phyloP scores from a whole-genome alignment of 805 yeast genomes.

The Sugiyamaella floridensis region DNA sequence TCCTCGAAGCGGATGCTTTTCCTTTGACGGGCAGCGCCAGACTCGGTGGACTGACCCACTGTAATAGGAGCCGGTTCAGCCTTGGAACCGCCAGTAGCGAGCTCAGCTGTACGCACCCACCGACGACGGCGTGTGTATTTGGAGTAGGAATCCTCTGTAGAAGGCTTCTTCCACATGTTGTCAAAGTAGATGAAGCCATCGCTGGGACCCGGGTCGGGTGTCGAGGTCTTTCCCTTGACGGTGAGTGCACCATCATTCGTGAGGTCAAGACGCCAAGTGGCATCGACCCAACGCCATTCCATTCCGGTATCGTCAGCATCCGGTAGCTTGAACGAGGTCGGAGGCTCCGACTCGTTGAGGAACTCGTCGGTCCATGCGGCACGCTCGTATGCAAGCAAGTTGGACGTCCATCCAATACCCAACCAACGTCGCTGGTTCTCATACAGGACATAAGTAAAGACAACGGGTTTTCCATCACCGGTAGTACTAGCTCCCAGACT shows the following conservation, averaged over 20 bases:
- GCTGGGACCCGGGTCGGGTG: conserved; percentile 53
- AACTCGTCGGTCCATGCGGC: conserved; percentile 98
- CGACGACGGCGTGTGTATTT: conserved; percentile 91
- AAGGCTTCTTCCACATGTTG: conserved; percentile 89
- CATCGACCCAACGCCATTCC: conserved; percentile 93
- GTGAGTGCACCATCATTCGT: conserved; percentile 83
- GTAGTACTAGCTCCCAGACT: conserved; percentile 25
- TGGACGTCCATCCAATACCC: conserved; percentile 96
- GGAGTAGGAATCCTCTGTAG: conserved; percentile 79
- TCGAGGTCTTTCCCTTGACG: conserved; percentile 43
- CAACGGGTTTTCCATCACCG: conserved; percentile 43
- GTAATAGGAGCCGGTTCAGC: conserved; percentile 4
- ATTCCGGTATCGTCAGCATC: conserved; percentile 61
- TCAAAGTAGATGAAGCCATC: conserved; percentile 88
- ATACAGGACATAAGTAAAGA: conserved; percentile 85
- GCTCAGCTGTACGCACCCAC: conserved; percentile 84
- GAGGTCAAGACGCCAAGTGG: conserved; percentile 83
- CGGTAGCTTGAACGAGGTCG: conserved; percentile 75
- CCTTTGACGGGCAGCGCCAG: conserved; percentile 11
- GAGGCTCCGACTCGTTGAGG: conserved; percentile 72
- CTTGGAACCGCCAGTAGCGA: conserved; percentile 9
- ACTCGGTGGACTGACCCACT: conserved; percentile 1
- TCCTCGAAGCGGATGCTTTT: conserved; percentile 19
- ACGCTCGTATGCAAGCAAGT: conserved; percentile 84
- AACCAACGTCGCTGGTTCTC: conserved; percentile 97